Percentiles rank a stretch among this genome's conserved stretches.
Evolutionary conservation across 495 filamentous ascomycete genomes (phyloP).

Genomic region (Aspergillus kassunensis): DNA sequence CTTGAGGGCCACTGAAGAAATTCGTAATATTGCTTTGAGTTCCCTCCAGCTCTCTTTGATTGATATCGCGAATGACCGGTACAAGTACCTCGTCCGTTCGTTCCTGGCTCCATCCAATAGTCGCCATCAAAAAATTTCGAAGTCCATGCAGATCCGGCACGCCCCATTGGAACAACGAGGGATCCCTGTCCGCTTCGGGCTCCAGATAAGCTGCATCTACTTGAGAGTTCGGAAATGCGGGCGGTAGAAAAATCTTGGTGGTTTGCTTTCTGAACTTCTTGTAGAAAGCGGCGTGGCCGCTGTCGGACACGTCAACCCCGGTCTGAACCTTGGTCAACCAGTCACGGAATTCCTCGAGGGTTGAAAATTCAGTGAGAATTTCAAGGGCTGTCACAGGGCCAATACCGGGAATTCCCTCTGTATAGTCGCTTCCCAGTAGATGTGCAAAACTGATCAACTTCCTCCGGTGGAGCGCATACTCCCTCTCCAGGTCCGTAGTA

Average conservation of each 20-base stretch:
- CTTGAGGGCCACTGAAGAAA: conserved; percentile 66
- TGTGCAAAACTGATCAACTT: conserved; percentile 87
- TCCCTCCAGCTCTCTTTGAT: conserved; percentile 75
- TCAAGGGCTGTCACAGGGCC: conserved; percentile 93
- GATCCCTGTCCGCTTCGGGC: conserved; percentile 76
- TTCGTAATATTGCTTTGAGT: conserved; percentile 95
- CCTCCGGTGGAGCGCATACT: conserved; percentile 74
- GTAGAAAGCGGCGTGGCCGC: conserved; percentile 57
- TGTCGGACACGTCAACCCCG: conserved; percentile 33
- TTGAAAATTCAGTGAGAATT: conserved; percentile 82
- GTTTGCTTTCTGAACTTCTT: conserved; percentile 80
- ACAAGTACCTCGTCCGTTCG: conserved; percentile 92
- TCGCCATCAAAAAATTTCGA: conserved; percentile 83
- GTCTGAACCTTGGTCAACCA: conserved; percentile 84
- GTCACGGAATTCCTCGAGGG: conserved; percentile 65
- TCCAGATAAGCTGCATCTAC: conserved; percentile 79
- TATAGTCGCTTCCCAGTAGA: conserved; percentile 89
- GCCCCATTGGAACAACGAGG: conserved; percentile 86
- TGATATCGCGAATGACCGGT: conserved; percentile 93
- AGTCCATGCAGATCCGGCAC: conserved; percentile 87
- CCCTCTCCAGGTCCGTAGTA: conserved; percentile 78
- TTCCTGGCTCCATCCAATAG: conserved; percentile 87
- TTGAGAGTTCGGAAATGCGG: conserved; percentile 67
- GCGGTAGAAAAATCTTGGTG: conserved; percentile 79
- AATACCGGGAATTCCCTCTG: conserved; percentile 82